phyloP scores from a whole-genome alignment of 106 monocot species.

The Dioscorea zingiberensis region DNA sequence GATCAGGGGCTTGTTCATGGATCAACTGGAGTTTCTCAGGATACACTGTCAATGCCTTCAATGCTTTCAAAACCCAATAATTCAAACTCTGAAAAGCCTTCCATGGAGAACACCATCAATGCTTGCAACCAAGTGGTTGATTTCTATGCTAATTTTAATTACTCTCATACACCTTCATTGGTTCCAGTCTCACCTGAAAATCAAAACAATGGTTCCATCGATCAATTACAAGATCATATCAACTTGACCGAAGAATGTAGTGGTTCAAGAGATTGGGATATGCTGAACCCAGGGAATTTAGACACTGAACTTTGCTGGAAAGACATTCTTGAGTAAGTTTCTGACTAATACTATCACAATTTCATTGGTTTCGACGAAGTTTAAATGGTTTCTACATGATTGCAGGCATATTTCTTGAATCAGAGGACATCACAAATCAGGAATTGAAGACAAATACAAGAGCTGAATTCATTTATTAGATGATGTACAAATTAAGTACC shows the following conservation, averaged over 20 bases:
- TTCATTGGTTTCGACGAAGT: not conserved
- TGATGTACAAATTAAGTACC: not conserved
- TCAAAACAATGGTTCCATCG: not conserved
- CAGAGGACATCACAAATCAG: not conserved
- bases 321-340: slow-evolving; percentile 18
- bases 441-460: not conserved
- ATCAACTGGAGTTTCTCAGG: not conserved
- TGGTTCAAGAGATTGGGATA: slow-evolving; percentile 8
- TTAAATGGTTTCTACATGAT: not conserved
- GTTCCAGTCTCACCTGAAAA: slow-evolving; percentile 9
- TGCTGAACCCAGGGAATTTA: not conserved
- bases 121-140: too few species aligned
- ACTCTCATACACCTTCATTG: slow-evolving; percentile 3
- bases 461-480: not conserved
- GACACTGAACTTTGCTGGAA: slow-evolving; percentile 17
- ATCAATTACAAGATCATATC: slow-evolving; percentile 1
- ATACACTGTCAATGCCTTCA: not conserved
- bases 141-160: not conserved
- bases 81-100: not conserved
- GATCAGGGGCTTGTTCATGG: not conserved
- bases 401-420: not conserved
- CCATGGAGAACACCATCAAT: too few species aligned
- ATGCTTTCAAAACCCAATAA: not conserved
- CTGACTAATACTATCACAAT: not conserved
- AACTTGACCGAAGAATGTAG: not conserved